Conservation (phyloP, 768 basidiomycete genomes). For the Daedaleopsis nitida region DNA sequence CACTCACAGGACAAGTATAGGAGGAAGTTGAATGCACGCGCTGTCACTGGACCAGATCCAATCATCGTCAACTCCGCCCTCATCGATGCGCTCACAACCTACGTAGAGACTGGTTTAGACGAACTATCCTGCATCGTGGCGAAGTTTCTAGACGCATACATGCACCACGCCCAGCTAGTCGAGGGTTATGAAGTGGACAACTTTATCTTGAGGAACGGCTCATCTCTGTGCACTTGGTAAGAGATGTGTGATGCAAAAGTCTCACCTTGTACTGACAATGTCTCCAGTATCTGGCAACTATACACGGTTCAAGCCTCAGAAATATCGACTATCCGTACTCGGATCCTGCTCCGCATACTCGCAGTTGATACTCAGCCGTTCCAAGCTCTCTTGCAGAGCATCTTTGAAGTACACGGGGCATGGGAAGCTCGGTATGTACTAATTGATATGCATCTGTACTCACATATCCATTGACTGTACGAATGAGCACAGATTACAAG, state of each 20-base stretch:
- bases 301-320: constrained; percentile 62
- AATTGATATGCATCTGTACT: background rate
- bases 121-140: constrained; percentile 55
- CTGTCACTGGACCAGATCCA: constrained; percentile 51
- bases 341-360: constrained; percentile 58
- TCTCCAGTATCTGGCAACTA: constrained; percentile 62
- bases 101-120: constrained; percentile 49
- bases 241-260: constrained; percentile 9
- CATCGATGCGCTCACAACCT: constrained; percentile 53
- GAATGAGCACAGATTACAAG: constrained; percentile 44
- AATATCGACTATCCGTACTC: constrained; percentile 54
- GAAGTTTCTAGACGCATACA: constrained; percentile 63
- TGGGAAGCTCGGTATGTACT: constrained; percentile 56
- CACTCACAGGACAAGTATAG: constrained; percentile 33
- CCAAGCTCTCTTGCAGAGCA: constrained; percentile 46
- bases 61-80: constrained; percentile 62
- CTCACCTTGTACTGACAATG: background rate
- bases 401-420: constrained; percentile 37
- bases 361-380: constrained; percentile 68
- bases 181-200: constrained; percentile 73
- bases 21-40: constrained; percentile 48
- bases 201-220: constrained; percentile 66
- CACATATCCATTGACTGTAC: too few species aligned
- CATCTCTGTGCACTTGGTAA: constrained; percentile 61
- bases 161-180: constrained; percentile 59